These are phyloP conservation scores for Alternaria alternata DNA, from an alignment of 2,329 filamentous ascomycete species.

Conservation along the genomic window DNA sequence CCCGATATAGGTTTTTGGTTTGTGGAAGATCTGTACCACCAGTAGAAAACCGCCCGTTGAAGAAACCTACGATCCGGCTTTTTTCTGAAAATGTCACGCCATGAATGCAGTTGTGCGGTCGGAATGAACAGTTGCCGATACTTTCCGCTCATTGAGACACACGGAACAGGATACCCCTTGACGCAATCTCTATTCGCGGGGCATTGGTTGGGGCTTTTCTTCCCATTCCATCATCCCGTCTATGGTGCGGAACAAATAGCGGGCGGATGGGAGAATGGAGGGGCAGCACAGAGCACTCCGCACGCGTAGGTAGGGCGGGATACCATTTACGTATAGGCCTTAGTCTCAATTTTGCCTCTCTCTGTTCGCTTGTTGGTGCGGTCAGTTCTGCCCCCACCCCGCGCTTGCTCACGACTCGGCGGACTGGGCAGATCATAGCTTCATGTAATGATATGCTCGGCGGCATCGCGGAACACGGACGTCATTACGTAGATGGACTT, in stretches of 20 bases:
- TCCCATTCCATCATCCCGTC: background rate
- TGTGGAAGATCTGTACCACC: background rate
- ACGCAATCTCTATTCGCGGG: background rate
- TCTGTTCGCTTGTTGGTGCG: background rate
- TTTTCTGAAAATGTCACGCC: background rate
- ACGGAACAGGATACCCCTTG: background rate
- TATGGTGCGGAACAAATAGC: background rate
- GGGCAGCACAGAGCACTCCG: background rate
- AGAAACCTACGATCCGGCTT: background rate
- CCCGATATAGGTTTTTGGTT: background rate
- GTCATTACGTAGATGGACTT: background rate
- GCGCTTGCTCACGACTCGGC: background rate
- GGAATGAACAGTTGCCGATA: background rate
- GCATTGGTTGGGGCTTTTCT: background rate
- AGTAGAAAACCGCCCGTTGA: background rate
- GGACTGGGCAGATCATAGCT: background rate
- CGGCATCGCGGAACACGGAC: background rate
- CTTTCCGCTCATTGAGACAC: background rate
- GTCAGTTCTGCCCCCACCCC: background rate
- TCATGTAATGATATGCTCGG: background rate
- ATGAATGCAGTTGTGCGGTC: background rate
- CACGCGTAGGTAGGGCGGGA: background rate
- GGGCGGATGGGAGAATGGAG: background rate
- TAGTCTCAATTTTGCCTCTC: background rate
- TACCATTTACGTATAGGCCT: background rate